Evolutionary conservation across 208 protist species (phyloP).

Genomic region (Acanthamoeba royreba): DNA sequence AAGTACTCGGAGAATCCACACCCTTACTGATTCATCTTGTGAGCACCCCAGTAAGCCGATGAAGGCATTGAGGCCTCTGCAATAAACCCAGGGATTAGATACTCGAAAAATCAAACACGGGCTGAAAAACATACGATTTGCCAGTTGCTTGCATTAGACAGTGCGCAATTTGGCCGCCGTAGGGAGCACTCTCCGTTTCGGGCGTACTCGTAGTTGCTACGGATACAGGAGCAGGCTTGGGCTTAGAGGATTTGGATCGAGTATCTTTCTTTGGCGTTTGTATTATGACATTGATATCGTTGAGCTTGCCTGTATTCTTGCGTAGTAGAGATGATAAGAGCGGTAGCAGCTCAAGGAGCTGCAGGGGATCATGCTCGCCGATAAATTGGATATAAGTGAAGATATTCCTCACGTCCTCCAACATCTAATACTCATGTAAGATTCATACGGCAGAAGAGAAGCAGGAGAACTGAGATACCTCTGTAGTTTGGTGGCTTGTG

Average conservation of each 20-base stretch:
- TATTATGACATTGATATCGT: neutral
- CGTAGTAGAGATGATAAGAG: neutral
- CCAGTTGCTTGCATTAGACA: neutral
- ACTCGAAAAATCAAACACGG: neutral
- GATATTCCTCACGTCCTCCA: neutral
- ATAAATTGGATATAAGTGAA: conserved; percentile 20
- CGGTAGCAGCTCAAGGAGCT: conserved; percentile 25
- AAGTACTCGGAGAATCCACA: conserved; percentile 21
- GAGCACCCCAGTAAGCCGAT: neutral
- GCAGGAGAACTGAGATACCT: neutral
- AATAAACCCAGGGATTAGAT: neutral
- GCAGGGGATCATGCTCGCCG: neutral
- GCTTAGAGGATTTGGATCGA: neutral
- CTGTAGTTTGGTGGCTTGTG: neutral
- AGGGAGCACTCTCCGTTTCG: neutral
- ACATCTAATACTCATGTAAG: neutral
- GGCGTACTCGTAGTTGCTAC: neutral
- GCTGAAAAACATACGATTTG: neutral
- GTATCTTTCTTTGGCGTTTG: neutral
- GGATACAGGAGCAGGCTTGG: neutral
- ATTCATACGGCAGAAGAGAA: neutral
- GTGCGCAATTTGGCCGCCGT: conserved; percentile 5
- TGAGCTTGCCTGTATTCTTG: neutral
- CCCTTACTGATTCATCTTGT: neutral
- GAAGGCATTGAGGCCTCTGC: neutral